These are phyloP conservation scores for Mycoemilia scoparia DNA, from an alignment of 192 early-diverging fungal species.

Conservation along the genomic window DNA sequence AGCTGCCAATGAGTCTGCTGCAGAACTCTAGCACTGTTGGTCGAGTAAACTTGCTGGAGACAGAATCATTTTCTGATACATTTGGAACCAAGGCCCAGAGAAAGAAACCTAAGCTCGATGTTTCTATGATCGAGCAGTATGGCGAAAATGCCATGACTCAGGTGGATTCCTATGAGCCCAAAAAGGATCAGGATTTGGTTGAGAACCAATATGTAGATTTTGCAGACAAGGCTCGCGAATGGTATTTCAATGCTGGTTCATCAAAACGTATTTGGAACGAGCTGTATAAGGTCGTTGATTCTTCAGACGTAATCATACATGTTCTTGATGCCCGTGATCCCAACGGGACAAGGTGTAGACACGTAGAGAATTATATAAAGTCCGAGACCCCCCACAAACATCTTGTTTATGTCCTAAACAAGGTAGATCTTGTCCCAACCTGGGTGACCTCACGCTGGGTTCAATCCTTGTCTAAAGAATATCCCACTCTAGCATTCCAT, in stretches of 20 bases:
- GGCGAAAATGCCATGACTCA: conserved; percentile 44
- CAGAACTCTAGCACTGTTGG: conserved; percentile 44
- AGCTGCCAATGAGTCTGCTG: conserved; percentile 88
- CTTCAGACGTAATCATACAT: conserved; percentile 86
- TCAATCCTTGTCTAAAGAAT: conserved; percentile 67
- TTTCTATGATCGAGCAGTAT: conserved; percentile 62
- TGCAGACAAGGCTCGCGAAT: conserved; percentile 59
- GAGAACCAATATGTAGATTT: conserved; percentile 58
- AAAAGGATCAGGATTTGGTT: conserved; percentile 54
- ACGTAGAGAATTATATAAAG: conserved; percentile 79
- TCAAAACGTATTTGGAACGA: conserved; percentile 98
- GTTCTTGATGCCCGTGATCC: conserved; percentile 98
- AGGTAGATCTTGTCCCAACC: conserved; percentile 95
- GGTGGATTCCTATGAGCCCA: conserved; percentile 40
- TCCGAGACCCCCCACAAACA: conserved; percentile 94
- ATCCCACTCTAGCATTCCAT: conserved; percentile 96
- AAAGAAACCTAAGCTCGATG: conserved; percentile 75
- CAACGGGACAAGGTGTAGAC: conserved; percentile 80
- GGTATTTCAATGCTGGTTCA: conserved; percentile 82
- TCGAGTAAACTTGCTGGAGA: conserved; percentile 87
- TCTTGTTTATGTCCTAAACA: conserved; percentile 89
- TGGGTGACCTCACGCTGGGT: conserved; percentile 99
- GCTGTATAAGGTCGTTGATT: conserved; percentile 96
- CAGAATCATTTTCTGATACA: conserved; percentile 76
- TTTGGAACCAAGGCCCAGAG: conserved; percentile 92